Conservation (phyloP, 2,329 filamentous ascomycete genomes). For the Trichoderma oligosporum region DNA sequence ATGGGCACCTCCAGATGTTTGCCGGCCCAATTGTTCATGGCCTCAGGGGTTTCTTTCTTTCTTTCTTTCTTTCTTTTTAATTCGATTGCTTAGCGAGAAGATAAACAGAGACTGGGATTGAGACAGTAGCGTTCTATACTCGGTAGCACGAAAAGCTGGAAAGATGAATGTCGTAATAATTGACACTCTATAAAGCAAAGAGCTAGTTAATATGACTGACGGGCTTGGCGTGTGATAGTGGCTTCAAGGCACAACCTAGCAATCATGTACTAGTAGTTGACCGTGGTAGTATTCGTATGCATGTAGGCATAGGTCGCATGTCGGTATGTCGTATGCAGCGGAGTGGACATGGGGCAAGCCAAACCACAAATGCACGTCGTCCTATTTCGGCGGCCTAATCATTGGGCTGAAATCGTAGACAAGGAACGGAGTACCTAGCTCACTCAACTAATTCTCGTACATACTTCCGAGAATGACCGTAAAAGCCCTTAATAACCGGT, state of each 20-base stretch:
- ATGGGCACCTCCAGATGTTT: neutral
- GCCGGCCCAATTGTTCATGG: neutral
- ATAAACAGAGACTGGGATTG: neutral
- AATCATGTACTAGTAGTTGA: neutral
- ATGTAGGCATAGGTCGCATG: neutral
- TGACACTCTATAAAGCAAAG: neutral
- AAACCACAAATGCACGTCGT: neutral
- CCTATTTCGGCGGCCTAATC: neutral
- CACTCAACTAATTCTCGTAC: neutral
- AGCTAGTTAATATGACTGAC: neutral
- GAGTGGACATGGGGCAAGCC: neutral
- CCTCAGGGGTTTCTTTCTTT: too few species aligned
- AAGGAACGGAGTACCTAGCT: too few species aligned
- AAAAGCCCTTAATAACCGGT: neutral
- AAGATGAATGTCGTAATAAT: neutral
- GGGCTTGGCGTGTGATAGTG: too few species aligned
- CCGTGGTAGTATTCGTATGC: neutral
- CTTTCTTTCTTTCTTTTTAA: too few species aligned
- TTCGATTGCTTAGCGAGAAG: neutral
- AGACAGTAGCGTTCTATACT: neutral
- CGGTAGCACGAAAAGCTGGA: neutral
- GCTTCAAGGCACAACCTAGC: neutral
- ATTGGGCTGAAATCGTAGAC: conserved; percentile 17
- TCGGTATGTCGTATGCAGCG: neutral
- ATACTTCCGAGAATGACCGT: neutral